These are phyloP conservation scores for Cyclanthera cordifolia DNA, from an alignment of 306 rosid genomes.

Conservation along the genomic window DNA sequence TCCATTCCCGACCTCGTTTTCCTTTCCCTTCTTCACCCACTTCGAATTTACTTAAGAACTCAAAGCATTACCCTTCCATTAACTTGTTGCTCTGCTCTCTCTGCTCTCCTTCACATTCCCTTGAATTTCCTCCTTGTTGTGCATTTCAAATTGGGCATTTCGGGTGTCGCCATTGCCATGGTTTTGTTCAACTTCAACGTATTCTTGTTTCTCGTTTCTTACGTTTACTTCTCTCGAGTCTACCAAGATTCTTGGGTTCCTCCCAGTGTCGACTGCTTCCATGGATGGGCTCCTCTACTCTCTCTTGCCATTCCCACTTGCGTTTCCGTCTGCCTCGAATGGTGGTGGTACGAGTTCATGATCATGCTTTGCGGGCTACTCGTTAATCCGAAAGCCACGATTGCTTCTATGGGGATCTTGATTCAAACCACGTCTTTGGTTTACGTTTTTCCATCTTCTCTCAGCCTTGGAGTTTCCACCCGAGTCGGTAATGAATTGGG, in stretches of 20 bases:
- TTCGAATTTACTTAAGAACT: constrained; percentile 64
- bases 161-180: constrained; percentile 87
- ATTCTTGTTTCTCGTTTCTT: constrained; percentile 43
- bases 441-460: constrained; percentile 77
- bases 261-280: constrained; percentile 55
- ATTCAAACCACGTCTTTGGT: constrained; percentile 79
- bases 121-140: constrained; percentile 56
- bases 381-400: constrained; percentile 61
- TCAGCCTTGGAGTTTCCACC: constrained; percentile 78
- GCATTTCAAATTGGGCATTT: constrained; percentile 54
- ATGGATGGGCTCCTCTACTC: constrained; percentile 65
- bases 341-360: constrained; percentile 99
- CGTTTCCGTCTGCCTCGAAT: constrained; percentile 79
- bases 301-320: constrained; percentile 74
- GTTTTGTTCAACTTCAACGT: constrained; percentile 61
- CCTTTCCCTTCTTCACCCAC: constrained; percentile 85
- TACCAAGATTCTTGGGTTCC: constrained; percentile 80
- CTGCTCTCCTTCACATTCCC: constrained; percentile 72
- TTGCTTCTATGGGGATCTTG: constrained; percentile 84
- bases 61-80: constrained; percentile 67
- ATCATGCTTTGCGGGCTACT: constrained; percentile 73
- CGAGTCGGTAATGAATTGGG: constrained; percentile 72
- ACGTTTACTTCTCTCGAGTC: constrained; percentile 55
- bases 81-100: constrained; percentile 65
- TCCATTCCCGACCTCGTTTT: constrained; percentile 78